A percentile compares a stretch with the other conserved stretches of the same genome.
These are phyloP conservation scores for Nephelium lappaceum DNA, from an alignment of 345 rosid species.

Conservation along the genomic window DNA sequence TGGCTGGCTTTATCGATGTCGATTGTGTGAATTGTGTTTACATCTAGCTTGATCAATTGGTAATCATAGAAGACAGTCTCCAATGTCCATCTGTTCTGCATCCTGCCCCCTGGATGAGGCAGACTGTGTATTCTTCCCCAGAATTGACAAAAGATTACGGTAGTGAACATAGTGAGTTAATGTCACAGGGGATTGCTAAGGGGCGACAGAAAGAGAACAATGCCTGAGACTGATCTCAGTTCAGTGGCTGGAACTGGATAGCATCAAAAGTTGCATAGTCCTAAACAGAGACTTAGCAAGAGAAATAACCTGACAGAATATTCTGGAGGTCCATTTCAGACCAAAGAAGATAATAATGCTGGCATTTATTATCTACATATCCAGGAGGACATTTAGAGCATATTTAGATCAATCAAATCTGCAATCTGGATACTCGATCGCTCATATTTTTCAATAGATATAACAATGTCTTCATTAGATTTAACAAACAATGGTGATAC, in stretches of 20 bases:
- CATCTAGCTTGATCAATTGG: constrained; percentile 49
- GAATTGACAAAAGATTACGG: not conserved
- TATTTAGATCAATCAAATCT: no score
- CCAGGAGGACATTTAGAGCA: no score
- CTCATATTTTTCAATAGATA: no score
- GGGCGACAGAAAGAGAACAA: not conserved
- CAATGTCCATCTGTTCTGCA: no score
- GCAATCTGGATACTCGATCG: no score
- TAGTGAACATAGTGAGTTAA: constrained; percentile 33
- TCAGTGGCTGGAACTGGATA: constrained; percentile 26
- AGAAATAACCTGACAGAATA: constrained; percentile 1
- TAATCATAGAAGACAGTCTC: constrained; percentile 15
- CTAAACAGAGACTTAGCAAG: constrained; percentile 1
- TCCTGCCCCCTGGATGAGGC: not conserved
- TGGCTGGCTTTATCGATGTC: constrained; percentile 59
- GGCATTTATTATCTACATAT: not conserved
- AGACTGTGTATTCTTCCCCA: constrained; percentile 22
- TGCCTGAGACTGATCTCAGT: constrained; percentile 1
- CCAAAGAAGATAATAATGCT: constrained; percentile 2
- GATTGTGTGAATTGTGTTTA: constrained; percentile 49
- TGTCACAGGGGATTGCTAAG: constrained; percentile 23
- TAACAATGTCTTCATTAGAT: no score
- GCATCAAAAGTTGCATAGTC: constrained; percentile 30
- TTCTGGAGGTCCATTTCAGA: not conserved
- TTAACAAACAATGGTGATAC: no score